Evolutionary conservation across 495 filamentous ascomycete genomes (phyloP).

Genomic region (Penicillium soppii): DNA sequence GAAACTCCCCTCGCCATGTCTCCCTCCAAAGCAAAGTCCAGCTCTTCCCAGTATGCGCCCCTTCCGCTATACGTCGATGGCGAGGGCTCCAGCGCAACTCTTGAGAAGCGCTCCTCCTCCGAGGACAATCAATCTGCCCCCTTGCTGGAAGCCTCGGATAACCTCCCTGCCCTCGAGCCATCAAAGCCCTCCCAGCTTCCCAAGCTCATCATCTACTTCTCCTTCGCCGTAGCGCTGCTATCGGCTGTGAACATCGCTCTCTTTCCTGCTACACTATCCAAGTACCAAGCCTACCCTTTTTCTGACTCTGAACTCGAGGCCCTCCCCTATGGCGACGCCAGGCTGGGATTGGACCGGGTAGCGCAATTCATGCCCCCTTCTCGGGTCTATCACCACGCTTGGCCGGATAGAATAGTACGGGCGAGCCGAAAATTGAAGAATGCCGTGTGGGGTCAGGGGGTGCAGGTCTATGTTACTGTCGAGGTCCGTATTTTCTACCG

Average conservation of each 20-base stretch:
- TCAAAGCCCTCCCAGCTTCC: not conserved
- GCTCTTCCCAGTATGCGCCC: not conserved
- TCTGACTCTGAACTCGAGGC: not conserved
- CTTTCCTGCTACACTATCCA: not conserved
- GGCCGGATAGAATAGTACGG: not conserved
- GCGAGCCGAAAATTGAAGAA: not conserved
- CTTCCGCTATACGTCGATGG: not conserved
- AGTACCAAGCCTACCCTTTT: constrained; percentile 1
- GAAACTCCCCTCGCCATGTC: constrained; percentile 1
- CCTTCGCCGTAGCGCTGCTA: not conserved
- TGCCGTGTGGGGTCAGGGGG: constrained; percentile 1
- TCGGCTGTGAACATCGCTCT: not conserved
- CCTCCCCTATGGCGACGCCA: not conserved
- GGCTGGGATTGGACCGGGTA: not conserved
- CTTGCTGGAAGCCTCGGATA: not conserved
- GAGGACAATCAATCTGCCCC: not conserved
- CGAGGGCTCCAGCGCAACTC: not conserved
- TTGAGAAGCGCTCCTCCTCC: not conserved
- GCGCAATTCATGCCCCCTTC: not conserved
- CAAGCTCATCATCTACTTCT: not conserved
- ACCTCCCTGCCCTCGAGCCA: not conserved
- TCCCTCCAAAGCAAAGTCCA: not conserved
- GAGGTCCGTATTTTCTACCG: not conserved
- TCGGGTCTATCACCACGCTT: not conserved
- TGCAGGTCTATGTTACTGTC: constrained; percentile 1